Conservation (phyloP, 139 green algal genomes). For the Chlamydomonas applanata region DNA sequence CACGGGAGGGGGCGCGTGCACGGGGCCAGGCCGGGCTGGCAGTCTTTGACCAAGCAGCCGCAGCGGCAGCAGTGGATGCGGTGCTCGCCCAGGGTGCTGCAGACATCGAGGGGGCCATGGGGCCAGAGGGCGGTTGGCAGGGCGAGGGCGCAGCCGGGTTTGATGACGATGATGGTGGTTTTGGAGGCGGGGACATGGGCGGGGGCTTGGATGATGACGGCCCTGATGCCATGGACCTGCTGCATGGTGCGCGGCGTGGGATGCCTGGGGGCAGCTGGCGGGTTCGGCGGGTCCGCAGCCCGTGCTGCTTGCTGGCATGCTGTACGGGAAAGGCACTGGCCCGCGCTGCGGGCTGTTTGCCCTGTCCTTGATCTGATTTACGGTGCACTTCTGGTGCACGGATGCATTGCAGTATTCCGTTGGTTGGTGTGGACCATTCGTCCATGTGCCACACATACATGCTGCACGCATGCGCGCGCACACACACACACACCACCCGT, state of each 20-base stretch:
- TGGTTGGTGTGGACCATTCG: no score
- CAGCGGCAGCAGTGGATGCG: slow-evolving; percentile 26
- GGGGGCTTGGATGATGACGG: not conserved
- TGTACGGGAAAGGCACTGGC: no score
- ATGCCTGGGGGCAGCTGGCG: not conserved
- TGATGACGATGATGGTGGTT: slow-evolving; percentile 8
- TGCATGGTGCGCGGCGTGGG: not conserved
- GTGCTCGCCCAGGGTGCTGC: not conserved
- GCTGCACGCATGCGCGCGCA: not conserved
- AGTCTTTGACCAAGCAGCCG: slow-evolving; percentile 39
- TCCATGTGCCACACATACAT: not conserved
- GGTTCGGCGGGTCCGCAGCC: no score
- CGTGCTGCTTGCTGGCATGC: no score
- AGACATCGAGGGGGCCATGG: slow-evolving; percentile 3
- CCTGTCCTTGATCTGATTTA: not conserved
- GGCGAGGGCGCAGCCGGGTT: not conserved
- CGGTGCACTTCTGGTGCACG: no score
- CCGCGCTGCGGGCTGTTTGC: no score
- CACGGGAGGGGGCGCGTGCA: not conserved
- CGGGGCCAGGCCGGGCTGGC: not conserved
- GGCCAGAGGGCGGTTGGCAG: not conserved
- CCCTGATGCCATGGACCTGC: not conserved
- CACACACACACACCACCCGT: slow-evolving; percentile 8
- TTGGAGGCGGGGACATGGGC: not conserved
- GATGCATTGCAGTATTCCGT: no score